A percentile compares a stretch with the other conserved stretches of the same genome.
These are phyloP conservation scores for Kwoniella botswanensis DNA, from an alignment of 768 basidiomycete species.

Conservation along the genomic window DNA sequence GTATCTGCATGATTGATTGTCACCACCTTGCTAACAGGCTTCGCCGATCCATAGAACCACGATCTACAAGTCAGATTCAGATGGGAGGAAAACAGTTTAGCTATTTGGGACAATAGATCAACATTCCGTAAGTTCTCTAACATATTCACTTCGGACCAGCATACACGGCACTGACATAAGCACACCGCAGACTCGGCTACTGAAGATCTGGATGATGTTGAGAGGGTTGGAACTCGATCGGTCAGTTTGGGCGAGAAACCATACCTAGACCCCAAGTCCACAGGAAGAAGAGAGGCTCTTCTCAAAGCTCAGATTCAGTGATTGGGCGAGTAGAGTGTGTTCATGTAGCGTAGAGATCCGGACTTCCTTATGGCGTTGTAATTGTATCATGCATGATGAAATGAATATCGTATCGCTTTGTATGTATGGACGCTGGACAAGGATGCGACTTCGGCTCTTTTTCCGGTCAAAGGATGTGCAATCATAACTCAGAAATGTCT, in stretches of 20 bases:
- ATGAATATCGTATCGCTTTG: neutral
- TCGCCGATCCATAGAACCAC: conserved; percentile 61
- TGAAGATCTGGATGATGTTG: conserved; percentile 32
- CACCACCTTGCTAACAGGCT: too few relatives aligned
- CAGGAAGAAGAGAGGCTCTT: conserved; percentile 33
- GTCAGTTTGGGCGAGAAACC: conserved; percentile 66
- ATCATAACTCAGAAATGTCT: neutral
- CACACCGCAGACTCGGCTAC: conserved; percentile 32
- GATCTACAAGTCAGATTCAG: conserved; percentile 64
- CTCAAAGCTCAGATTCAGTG: neutral
- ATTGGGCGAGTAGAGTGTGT: neutral
- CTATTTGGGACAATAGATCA: conserved; percentile 69
- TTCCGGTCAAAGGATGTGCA: conserved; percentile 2
- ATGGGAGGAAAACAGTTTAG: conserved; percentile 64
- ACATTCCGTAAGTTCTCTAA: conserved; percentile 50
- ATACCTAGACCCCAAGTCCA: conserved; percentile 60
- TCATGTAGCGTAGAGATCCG: neutral
- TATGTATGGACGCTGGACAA: too few relatives aligned
- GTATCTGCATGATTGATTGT: neutral
- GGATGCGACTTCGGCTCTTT: neutral
- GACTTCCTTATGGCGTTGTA: neutral
- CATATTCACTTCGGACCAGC: too few relatives aligned
- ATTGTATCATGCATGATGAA: neutral
- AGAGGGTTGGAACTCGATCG: conserved; percentile 62
- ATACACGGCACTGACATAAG: too few relatives aligned